phyloP scores from a whole-genome alignment of 192 early-diverging fungal species.

The Chytriomyces sp. region DNA sequence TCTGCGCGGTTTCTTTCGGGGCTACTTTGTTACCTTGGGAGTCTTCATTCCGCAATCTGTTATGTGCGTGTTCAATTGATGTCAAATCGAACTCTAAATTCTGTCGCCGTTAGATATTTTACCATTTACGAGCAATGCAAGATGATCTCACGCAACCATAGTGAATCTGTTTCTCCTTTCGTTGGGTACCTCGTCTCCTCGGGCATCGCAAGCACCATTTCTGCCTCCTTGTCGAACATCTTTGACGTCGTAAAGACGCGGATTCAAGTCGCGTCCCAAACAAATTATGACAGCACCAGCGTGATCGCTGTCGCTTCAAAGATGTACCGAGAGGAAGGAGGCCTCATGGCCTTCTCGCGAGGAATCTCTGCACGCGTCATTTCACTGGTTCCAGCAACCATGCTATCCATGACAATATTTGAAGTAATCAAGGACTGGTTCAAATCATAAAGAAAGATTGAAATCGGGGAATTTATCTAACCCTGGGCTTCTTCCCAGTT shows the following conservation, averaged over 20 bases:
- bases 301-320: slow-evolving; percentile 19
- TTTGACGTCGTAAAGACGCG: slow-evolving; percentile 84
- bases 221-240: slow-evolving; percentile 64
- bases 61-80: slow-evolving; percentile 13
- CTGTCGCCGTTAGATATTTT: slow-evolving; percentile 62
- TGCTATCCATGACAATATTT: slow-evolving; percentile 74
- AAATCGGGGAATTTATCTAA: not conserved
- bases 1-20: slow-evolving; percentile 67
- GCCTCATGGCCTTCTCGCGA: slow-evolving; percentile 60
- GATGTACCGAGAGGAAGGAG: slow-evolving; percentile 55
- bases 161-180: slow-evolving; percentile 34
- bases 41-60: slow-evolving; percentile 79
- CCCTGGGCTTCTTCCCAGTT: not conserved
- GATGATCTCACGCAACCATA: not conserved
- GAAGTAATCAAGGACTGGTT: slow-evolving; percentile 64
- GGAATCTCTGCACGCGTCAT: slow-evolving; percentile 69
- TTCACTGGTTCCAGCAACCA: slow-evolving; percentile 70
- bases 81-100: not conserved
- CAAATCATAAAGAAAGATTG: not conserved
- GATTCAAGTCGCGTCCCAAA: slow-evolving; percentile 55
- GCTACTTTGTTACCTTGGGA: slow-evolving; percentile 70
- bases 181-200: slow-evolving; percentile 62
- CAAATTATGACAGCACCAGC: not conserved
- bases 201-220: slow-evolving; percentile 57
- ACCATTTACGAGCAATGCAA: slow-evolving; percentile 67